phyloP scores from a whole-genome alignment of 2,329 filamentous ascomycete species.

The Trichophyton mentagrophytes region DNA sequence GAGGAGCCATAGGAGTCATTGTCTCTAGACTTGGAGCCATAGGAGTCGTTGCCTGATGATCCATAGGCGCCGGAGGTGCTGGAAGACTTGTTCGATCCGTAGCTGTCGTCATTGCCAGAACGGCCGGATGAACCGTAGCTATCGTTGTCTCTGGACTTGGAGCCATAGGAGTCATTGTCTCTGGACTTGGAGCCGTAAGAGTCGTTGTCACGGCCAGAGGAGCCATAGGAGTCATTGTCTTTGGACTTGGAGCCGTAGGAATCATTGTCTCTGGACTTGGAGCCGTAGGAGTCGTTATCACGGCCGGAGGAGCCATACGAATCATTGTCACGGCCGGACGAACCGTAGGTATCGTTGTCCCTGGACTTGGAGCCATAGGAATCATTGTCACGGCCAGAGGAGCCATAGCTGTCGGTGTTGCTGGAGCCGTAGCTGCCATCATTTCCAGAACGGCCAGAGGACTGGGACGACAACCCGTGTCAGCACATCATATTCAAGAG shows the following conservation, averaged over 20 bases:
- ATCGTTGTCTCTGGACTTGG: not conserved
- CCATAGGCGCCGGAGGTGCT: not conserved
- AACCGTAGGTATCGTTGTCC: slow-evolving; percentile 3
- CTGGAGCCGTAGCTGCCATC: slow-evolving; percentile 3
- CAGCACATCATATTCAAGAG: not conserved
- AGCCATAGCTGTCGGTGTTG: slow-evolving; percentile 2
- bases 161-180: not conserved
- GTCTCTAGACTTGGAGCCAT: not conserved
- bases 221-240: not conserved
- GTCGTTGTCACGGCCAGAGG: not conserved
- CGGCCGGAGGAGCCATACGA: not conserved
- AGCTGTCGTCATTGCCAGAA: not conserved
- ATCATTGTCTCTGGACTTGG: not conserved
- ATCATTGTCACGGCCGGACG: not conserved
- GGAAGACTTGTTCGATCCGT: not conserved
- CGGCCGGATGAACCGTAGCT: slow-evolving; percentile 1
- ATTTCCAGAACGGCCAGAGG: slow-evolving; percentile 2
- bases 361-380: slow-evolving; percentile 3
- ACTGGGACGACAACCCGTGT: not conserved
- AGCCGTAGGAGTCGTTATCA: not conserved
- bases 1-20: slow-evolving; percentile 4
- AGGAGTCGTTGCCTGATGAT: not conserved
- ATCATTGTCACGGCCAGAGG: not conserved
- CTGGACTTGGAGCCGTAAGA: not conserved
- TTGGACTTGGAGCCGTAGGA: slow-evolving; percentile 4